Percentiles rank a stretch among this genome's conserved stretches.
Conservation (phyloP, 2,329 filamentous ascomycete species). For the Fusarium sp. region DNA sequence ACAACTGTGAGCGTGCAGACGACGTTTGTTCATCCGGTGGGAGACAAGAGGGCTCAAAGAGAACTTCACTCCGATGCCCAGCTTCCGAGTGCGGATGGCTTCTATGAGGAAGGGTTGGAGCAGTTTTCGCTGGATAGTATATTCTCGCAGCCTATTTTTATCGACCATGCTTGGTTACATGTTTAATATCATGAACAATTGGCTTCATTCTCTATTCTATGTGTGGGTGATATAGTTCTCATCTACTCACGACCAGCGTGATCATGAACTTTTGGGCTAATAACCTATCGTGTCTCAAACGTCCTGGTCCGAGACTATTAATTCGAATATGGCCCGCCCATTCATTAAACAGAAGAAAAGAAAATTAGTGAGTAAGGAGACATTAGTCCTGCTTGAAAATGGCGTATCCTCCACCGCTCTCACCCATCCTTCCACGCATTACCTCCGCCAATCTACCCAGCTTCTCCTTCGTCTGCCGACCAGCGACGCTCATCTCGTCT, state of each 20-base stretch:
- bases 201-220: not conserved
- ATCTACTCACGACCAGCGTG: not conserved
- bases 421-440: conserved; percentile 2
- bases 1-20: conserved; percentile 31
- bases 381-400: not conserved
- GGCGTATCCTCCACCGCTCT: not conserved
- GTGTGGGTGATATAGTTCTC: not conserved
- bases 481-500: not conserved
- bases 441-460: not conserved
- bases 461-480: not conserved
- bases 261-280: not conserved
- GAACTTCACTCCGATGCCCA: not conserved
- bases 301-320: not conserved
- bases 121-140: conserved; percentile 36
- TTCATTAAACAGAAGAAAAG: not conserved
- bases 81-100: not conserved
- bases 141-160: conserved; percentile 37
- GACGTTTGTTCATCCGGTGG: conserved; percentile 29
- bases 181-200: conserved; percentile 10
- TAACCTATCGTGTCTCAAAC: not conserved
- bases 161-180: conserved; percentile 34
- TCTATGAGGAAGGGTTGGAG: conserved; percentile 28
- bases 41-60: not conserved
- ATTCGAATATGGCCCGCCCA: not conserved
- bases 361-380: not conserved